Conservation (phyloP, 2,329 filamentous ascomycete genomes). For the Botryotinia narcissicola region DNA sequence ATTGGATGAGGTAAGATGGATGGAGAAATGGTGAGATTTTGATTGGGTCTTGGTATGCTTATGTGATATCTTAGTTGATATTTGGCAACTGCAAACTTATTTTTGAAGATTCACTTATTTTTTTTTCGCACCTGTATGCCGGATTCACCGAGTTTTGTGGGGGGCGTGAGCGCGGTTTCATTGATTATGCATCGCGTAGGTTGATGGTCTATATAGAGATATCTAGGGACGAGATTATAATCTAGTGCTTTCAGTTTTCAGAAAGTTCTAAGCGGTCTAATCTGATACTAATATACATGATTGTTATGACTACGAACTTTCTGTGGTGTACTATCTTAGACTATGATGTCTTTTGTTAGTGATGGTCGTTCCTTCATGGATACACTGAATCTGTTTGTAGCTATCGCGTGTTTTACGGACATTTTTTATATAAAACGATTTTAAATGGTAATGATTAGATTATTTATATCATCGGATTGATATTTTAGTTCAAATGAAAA, state of each 20-base stretch:
- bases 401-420: too few relatives aligned
- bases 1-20: not conserved
- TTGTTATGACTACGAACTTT: not conserved
- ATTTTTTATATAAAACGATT: too few relatives aligned
- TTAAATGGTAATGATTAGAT: too few relatives aligned
- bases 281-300: not conserved
- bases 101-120: not conserved
- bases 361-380: not conserved
- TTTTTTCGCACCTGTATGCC: not conserved
- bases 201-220: not conserved
- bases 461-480: too few relatives aligned
- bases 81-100: not conserved
- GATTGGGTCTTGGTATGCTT: not conserved
- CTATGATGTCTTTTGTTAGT: fast-evolving
- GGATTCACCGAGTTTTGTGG: not conserved
- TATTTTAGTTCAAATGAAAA: too few relatives aligned
- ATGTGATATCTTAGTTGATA: conserved; percentile 8
- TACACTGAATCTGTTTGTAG: not conserved
- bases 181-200: not conserved
- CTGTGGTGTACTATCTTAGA: not conserved
- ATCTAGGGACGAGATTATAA: not conserved
- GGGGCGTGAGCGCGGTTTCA: not conserved
- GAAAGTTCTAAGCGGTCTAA: not conserved
- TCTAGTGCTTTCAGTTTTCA: not conserved
- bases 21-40: not conserved